phyloP scores from a whole-genome alignment of 176 grass and related monocot species.

The Olyra latifolia region DNA sequence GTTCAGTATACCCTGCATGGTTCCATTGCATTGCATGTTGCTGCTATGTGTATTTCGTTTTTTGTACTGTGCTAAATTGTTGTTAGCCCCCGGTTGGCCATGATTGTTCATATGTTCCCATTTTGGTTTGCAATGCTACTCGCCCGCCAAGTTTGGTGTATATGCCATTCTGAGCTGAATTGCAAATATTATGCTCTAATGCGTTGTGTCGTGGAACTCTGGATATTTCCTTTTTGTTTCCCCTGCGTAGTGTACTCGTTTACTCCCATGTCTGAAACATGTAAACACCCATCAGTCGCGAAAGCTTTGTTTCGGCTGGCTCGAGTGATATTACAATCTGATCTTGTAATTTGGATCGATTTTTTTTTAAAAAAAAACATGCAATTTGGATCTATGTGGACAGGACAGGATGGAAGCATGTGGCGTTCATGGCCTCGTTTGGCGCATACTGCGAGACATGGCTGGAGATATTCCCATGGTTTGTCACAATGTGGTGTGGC shows the following conservation, averaged over 20 bases:
- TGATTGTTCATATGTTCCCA: conserved; percentile 49
- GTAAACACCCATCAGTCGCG: background rate
- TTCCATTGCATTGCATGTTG: conserved; percentile 39
- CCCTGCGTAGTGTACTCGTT: background rate
- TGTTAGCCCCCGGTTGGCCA: conserved; percentile 34
- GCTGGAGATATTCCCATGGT: background rate
- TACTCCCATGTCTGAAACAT: background rate
- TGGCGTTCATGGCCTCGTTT: background rate
- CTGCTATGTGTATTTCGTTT: conserved; percentile 42
- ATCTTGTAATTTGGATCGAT: background rate
- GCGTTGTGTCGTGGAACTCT: background rate
- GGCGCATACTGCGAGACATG: background rate
- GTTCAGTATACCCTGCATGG: conserved; percentile 37
- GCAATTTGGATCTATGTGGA: background rate
- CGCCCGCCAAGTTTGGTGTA: background rate
- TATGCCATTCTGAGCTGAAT: background rate
- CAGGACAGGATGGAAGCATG: background rate
- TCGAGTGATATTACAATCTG: background rate
- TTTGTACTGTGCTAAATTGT: conserved; percentile 48
- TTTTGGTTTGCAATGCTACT: conserved; percentile 42
- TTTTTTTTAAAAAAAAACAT: too few relatives aligned
- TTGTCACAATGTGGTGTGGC: background rate
- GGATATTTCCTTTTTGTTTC: background rate
- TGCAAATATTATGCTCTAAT: background rate
- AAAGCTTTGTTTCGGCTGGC: background rate